These are phyloP conservation scores for Citrus hindsii DNA, from an alignment of 345 rosid species.

Conservation along the genomic window DNA sequence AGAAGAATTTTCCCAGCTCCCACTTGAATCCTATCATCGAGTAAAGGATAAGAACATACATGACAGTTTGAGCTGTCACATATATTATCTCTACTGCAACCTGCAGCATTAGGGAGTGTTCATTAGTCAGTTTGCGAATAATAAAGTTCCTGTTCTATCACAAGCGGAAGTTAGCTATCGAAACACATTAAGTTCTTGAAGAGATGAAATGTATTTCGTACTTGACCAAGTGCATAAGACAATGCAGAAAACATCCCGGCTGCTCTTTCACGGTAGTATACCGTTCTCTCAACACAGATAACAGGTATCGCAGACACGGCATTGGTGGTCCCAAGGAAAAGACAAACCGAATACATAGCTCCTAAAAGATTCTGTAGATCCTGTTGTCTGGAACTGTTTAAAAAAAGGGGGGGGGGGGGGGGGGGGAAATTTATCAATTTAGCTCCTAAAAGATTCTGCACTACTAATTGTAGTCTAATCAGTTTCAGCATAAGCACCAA, in stretches of 20 bases:
- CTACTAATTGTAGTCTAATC: background rate
- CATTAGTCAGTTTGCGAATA: too few relatives aligned
- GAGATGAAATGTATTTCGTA: conserved; percentile 13
- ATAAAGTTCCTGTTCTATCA: background rate
- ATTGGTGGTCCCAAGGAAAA: conserved; percentile 49
- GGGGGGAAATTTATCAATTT: background rate
- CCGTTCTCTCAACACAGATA: conserved; percentile 53
- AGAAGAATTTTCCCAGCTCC: conserved; percentile 42
- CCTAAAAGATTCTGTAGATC: conserved; percentile 45
- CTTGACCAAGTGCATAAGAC: conserved; percentile 60
- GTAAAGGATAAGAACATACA: conserved; percentile 58
- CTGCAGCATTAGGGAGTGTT: conserved; percentile 28
- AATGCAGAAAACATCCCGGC: conserved; percentile 62
- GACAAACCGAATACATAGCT: conserved; percentile 40
- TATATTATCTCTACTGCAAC: conserved; percentile 66
- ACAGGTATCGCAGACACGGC: conserved; percentile 45
- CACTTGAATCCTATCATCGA: conserved; percentile 77
- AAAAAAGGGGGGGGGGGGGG: background rate
- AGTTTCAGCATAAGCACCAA: background rate
- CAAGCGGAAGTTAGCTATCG: background rate
- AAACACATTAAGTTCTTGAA: background rate
- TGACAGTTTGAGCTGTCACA: conserved; percentile 44
- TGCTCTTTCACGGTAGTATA: conserved; percentile 59
- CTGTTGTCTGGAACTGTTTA: conserved; percentile 27
- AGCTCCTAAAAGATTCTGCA: too few relatives aligned